A percentile compares a stretch with the other conserved stretches of the same genome.
These are phyloP conservation scores for Coemansia sp. DNA, from an alignment of 192 early-diverging fungal genomes.

Conservation along the genomic window DNA sequence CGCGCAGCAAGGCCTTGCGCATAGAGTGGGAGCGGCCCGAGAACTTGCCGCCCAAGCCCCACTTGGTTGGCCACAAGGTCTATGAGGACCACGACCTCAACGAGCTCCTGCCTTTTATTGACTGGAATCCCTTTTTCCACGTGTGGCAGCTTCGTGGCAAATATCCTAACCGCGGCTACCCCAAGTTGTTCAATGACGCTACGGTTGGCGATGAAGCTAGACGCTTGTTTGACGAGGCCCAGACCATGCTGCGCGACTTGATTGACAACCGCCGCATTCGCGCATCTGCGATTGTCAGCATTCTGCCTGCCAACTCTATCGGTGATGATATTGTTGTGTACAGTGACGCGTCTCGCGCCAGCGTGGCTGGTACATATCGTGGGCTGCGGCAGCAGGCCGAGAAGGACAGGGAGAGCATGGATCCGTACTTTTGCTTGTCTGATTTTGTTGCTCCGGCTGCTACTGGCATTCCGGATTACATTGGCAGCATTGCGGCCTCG, in stretches of 20 bases:
- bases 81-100: constrained; percentile 75
- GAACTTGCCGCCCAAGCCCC: constrained; percentile 71
- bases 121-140: constrained; percentile 99
- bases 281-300: constrained; percentile 77
- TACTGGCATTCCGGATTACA: constrained; percentile 73
- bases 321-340: constrained; percentile 91
- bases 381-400: constrained; percentile 86
- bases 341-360: constrained; percentile 65
- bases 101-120: constrained; percentile 76
- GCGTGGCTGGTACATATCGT: constrained; percentile 69
- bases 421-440: constrained; percentile 83
- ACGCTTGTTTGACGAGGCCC: constrained; percentile 83
- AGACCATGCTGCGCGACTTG: constrained; percentile 74
- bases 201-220: constrained; percentile 87
- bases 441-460: constrained; percentile 87
- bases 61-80: constrained; percentile 74
- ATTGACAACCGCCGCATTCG: constrained; percentile 67
- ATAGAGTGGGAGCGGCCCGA: constrained; percentile 67
- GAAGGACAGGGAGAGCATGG: constrained; percentile 76
- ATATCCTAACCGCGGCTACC: constrained; percentile 95
- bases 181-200: constrained; percentile 96
- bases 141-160: constrained; percentile 94
- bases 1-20: constrained; percentile 58
- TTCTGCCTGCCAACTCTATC: constrained; percentile 81
- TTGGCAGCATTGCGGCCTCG: constrained; percentile 87